phyloP scores from a whole-genome alignment of 768 basidiomycete species.

The Boletus fagicola region DNA sequence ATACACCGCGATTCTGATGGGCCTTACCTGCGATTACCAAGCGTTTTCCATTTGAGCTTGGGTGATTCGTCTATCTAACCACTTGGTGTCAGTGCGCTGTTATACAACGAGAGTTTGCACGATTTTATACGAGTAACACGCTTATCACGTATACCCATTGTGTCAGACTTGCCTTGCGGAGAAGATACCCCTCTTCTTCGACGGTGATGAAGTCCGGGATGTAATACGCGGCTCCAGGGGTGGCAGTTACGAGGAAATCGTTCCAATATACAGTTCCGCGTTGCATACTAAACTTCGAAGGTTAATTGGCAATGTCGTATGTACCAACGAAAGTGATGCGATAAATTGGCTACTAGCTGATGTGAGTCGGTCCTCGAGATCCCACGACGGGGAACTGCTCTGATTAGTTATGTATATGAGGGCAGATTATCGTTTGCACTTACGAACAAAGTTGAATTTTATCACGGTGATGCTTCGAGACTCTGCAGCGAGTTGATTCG shows the following conservation, averaged over 20 bases:
- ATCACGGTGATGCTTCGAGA: background rate
- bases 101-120: background rate
- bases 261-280: conserved; percentile 3
- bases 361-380: background rate
- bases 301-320: background rate
- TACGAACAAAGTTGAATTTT: conserved; percentile 2
- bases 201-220: conserved; percentile 74
- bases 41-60: conserved; percentile 79
- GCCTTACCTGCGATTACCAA: conserved; percentile 19
- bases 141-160: background rate
- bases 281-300: conserved; percentile 14
- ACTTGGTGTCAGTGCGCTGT: conserved; percentile 17
- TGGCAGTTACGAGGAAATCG: conserved; percentile 25
- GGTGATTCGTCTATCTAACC: conserved; percentile 73
- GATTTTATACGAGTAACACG: background rate
- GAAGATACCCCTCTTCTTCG: conserved; percentile 74
- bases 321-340: background rate
- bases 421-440: background rate
- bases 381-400: conserved; percentile 21
- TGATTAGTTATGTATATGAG: background rate
- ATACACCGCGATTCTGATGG: background rate
- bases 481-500: background rate
- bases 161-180: conserved; percentile 59
- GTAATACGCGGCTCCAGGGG: conserved; percentile 52
- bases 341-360: background rate